Conservation (phyloP, 805 yeast species). For the Metschnikowia vanudenii region DNA sequence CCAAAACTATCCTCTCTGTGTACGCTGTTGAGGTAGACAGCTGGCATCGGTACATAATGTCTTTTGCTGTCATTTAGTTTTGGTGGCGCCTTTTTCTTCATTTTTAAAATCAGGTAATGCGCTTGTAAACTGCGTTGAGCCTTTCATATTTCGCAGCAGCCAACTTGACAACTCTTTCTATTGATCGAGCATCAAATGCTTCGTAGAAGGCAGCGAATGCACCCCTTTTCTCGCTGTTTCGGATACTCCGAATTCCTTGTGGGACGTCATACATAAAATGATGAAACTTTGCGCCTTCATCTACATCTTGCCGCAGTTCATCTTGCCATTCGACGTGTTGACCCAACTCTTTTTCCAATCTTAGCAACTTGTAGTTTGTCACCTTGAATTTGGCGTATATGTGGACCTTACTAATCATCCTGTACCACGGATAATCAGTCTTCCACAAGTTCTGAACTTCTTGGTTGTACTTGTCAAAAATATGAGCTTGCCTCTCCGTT, state of each 20-base stretch:
- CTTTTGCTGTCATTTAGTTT: too few relatives aligned
- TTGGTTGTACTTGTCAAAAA: constrained; percentile 49
- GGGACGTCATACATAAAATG: constrained; percentile 20
- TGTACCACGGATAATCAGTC: constrained; percentile 79
- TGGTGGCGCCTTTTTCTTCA: too few relatives aligned
- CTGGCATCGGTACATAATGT: too few relatives aligned
- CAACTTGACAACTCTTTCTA: constrained; percentile 11
- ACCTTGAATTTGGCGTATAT: constrained; percentile 57
- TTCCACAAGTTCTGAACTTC: constrained; percentile 50
- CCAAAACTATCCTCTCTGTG: too few relatives aligned
- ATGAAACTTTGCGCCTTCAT: constrained; percentile 9
- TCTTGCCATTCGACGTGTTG: constrained; percentile 10
- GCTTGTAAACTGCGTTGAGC: constrained; percentile 11
- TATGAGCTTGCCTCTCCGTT: constrained; percentile 24
- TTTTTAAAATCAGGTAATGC: constrained; percentile 2
- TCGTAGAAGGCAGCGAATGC: constrained; percentile 19
- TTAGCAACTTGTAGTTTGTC: constrained; percentile 51
- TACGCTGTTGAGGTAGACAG: too few relatives aligned
- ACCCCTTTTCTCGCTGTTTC: constrained; percentile 9
- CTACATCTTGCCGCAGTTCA: constrained; percentile 18
- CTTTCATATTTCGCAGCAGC: constrained; percentile 17
- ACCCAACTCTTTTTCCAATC: constrained; percentile 31
- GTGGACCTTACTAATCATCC: constrained; percentile 54
- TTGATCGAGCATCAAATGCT: constrained; percentile 12
- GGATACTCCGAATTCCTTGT: constrained; percentile 3